Conservation (phyloP, 352 stramenopile genomes). For the Phytophthora fragariae region DNA sequence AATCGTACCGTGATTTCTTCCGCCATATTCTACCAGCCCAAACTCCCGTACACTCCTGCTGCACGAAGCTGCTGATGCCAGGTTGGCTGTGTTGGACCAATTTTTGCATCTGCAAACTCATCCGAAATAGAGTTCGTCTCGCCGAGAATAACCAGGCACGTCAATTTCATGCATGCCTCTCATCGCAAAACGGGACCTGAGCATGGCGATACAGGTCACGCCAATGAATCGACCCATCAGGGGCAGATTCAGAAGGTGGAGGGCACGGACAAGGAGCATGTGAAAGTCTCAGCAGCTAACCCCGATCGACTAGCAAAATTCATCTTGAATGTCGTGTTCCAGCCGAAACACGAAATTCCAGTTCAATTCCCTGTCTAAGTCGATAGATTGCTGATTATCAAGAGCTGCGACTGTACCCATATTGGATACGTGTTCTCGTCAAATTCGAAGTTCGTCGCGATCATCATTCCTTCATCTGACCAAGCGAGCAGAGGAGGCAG, state of each 20-base stretch:
- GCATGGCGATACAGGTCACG: too few species aligned
- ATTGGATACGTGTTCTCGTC: too few species aligned
- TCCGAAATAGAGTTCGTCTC: neutral
- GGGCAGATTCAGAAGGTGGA: too few species aligned
- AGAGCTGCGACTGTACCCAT: too few species aligned
- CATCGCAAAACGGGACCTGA: too few species aligned
- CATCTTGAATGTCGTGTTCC: neutral
- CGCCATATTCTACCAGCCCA: neutral
- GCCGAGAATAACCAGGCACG: neutral
- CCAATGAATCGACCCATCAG: too few species aligned
- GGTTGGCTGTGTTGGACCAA: too few species aligned
- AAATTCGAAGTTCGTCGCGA: too few species aligned
- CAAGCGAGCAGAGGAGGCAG: conserved; percentile 4
- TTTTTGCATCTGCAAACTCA: neutral
- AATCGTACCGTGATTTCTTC: neutral
- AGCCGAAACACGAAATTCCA: neutral
- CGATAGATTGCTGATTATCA: neutral
- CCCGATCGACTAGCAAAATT: too few species aligned
- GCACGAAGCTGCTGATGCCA: neutral
- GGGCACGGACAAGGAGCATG: too few species aligned
- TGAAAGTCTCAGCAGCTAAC: too few species aligned
- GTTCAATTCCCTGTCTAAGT: neutral
- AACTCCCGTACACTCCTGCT: neutral
- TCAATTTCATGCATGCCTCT: too few species aligned
- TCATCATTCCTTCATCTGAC: conserved; percentile 20